Evolutionary conservation across 2,329 filamentous ascomycete species (phyloP).

Genomic region (Alternaria rosae): DNA sequence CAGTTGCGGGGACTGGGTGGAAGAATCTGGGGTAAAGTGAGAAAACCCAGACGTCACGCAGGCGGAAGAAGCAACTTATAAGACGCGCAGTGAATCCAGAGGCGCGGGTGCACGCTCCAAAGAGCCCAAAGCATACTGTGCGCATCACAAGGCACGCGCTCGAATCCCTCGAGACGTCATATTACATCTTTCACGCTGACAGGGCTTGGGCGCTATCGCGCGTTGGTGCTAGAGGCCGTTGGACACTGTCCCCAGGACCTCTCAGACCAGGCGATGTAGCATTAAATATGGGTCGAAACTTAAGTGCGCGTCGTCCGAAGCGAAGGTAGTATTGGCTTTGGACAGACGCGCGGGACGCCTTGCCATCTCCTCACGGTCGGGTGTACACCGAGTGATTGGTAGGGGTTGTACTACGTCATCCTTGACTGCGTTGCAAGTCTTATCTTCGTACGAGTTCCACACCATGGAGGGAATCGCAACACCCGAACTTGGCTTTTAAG

Average conservation of each 20-base stretch:
- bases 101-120: neutral
- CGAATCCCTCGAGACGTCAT: conserved; percentile 21
- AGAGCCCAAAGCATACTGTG: conserved; percentile 4
- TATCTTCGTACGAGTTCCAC: neutral
- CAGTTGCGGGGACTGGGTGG: neutral
- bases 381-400: neutral
- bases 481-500: conserved; percentile 2
- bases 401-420: neutral
- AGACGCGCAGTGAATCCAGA: neutral
- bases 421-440: neutral
- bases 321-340: conserved; percentile 2
- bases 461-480: neutral
- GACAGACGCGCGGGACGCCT: neutral
- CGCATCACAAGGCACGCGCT: conserved; percentile 15
- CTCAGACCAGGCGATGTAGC: conserved; percentile 16
- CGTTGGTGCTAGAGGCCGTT: conserved; percentile 12
- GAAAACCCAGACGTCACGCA: conserved; percentile 3
- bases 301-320: conserved; percentile 15
- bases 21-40: conserved; percentile 5
- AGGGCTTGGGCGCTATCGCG: conserved; percentile 17
- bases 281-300: conserved; percentile 19
- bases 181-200: conserved; percentile 15
- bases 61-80: conserved; percentile 9
- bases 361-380: neutral
- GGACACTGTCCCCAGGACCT: conserved; percentile 7